phyloP scores from a whole-genome alignment of 2,329 filamentous ascomycete genomes.

The Paraphaeosphaeria minitans region DNA sequence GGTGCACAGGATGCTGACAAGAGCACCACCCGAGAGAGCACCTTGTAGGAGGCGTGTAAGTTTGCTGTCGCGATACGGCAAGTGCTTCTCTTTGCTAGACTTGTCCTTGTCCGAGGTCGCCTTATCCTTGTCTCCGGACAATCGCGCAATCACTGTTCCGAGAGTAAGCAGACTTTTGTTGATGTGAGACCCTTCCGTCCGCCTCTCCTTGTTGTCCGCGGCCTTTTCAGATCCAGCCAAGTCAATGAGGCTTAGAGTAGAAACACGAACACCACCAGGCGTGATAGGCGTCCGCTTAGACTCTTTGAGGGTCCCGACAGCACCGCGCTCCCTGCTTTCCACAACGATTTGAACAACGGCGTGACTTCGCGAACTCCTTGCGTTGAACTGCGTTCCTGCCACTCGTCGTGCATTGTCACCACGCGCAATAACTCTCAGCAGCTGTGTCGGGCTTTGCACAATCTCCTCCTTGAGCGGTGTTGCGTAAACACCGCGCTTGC shows the following conservation, averaged over 20 bases:
- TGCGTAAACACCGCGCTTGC: conserved; percentile 94
- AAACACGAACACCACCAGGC: conserved; percentile 92
- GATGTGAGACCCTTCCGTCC: conserved; percentile 95
- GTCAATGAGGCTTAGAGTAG: conserved; percentile 93
- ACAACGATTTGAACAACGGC: conserved; percentile 99
- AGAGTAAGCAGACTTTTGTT: conserved; percentile 97
- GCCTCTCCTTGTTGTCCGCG: conserved; percentile 90
- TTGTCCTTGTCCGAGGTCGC: conserved; percentile 66
- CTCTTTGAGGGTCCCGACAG: conserved; percentile 46
- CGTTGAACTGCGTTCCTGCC: conserved; percentile 95
- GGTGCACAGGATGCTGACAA: conserved; percentile 97
- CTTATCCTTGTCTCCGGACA: conserved; percentile 90
- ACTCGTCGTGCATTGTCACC: conserved; percentile 90
- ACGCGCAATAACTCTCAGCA: conserved; percentile 90
- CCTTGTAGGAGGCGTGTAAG: conserved; percentile 90
- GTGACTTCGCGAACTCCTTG: conserved; percentile 94
- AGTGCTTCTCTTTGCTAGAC: conserved; percentile 86
- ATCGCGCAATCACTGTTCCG: conserved; percentile 89
- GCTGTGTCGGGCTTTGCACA: conserved; percentile 94
- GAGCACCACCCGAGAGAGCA: conserved; percentile 87
- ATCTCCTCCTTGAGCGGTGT: conserved; percentile 97
- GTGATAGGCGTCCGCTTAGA: conserved; percentile 48
- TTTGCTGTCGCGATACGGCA: conserved; percentile 97
- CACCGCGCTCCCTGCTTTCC: conserved; percentile 83
- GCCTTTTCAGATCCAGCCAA: conserved; percentile 95